These are phyloP conservation scores for Mayamaea pseudoterrestris DNA, from an alignment of 108 stramenopile genomes.

Conservation along the genomic window DNA sequence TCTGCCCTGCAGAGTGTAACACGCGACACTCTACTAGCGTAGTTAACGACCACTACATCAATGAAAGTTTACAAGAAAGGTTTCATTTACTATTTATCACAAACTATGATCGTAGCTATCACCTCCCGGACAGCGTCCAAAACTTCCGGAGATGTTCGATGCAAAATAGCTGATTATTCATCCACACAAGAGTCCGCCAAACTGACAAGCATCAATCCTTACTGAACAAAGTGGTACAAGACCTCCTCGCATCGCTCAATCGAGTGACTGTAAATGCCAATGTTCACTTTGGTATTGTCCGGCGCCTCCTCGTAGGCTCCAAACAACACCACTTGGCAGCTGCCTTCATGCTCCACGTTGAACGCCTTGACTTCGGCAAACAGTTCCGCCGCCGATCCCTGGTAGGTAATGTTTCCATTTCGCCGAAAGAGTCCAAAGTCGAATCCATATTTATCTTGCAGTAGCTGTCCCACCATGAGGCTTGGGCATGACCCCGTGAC, in stretches of 20 bases:
- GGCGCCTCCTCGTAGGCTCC: conserved; percentile 9
- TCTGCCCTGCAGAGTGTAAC: no score
- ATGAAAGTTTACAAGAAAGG: no score
- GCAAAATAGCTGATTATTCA: no score
- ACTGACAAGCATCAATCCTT: no score
- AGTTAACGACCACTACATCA: no score
- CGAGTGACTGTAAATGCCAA: conserved; percentile 17
- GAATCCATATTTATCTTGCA: conserved; percentile 11
- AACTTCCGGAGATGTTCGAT: no score
- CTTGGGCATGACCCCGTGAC: conserved; percentile 27
- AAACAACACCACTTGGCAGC: conserved; percentile 17
- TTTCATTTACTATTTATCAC: no score
- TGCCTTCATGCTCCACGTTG: conserved; percentile 13
- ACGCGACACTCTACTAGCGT: no score
- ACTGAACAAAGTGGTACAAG: conserved; percentile 17
- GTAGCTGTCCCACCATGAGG: conserved; percentile 14
- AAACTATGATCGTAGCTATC: no score
- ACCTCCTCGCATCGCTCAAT: conserved; percentile 16
- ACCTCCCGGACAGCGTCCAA: no score
- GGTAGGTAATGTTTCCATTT: conserved; percentile 18
- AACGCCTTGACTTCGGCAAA: conserved; percentile 10
- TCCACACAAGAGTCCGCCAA: no score
- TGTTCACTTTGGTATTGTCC: conserved; percentile 9
- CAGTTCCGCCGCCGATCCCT: conserved; percentile 2
- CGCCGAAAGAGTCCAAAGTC: conserved; percentile 20